Evolutionary conservation across 139 green algal species (phyloP).

Genomic region (Chlorella sorokiniana): DNA sequence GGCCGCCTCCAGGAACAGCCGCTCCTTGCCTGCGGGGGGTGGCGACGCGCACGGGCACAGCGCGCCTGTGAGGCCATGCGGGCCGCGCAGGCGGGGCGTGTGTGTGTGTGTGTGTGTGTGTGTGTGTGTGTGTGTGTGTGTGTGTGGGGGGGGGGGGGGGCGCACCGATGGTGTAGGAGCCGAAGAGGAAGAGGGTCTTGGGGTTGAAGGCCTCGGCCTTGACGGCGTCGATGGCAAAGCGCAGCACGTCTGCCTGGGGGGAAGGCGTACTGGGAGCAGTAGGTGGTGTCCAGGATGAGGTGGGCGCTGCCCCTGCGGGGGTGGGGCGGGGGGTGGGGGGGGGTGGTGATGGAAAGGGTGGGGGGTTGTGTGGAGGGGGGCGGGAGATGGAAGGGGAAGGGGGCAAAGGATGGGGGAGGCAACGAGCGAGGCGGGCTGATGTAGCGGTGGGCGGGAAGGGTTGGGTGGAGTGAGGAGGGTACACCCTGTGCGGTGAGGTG

Average conservation of each 20-base stretch:
- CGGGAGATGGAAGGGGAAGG: too few species aligned
- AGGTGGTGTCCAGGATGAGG: constrained; percentile 94
- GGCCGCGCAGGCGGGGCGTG: neutral
- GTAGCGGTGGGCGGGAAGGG: too few species aligned
- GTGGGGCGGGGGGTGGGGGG: neutral
- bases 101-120: neutral
- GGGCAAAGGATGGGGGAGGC: too few species aligned
- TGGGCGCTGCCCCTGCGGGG: constrained; percentile 40
- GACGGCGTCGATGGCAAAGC: constrained; percentile 73
- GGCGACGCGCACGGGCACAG: neutral
- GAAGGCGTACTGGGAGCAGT: constrained; percentile 84
- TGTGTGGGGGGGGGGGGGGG: too few species aligned
- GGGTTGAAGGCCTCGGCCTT: constrained; percentile 82
- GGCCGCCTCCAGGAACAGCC: constrained; percentile 85
- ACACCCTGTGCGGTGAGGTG: too few species aligned
- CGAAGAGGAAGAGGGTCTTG: constrained; percentile 89
- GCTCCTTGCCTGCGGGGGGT: constrained; percentile 77
- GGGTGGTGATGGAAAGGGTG: neutral
- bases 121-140: neutral
- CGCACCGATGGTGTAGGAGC: constrained; percentile 46
- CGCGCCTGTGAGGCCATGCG: neutral
- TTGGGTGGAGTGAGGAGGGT: too few species aligned
- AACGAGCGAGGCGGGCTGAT: too few species aligned
- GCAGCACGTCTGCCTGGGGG: constrained; percentile 69
- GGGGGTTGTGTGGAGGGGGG: neutral